Evolutionary conservation across 257 asterid species (phyloP).

Genomic region (Capsicum rhomboideum): DNA sequence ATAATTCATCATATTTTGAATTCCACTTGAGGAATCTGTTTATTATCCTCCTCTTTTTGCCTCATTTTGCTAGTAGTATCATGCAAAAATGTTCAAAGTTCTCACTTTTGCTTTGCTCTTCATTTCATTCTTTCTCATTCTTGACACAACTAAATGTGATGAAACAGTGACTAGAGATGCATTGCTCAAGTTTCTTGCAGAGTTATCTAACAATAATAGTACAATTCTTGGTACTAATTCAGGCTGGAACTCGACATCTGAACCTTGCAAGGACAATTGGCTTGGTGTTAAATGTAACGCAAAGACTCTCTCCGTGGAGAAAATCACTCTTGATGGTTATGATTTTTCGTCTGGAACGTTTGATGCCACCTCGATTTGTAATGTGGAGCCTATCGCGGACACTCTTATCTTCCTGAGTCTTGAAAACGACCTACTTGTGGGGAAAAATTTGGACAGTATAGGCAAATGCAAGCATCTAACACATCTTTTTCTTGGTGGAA

Average conservation of each 20-base stretch:
- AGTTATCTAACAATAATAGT: constrained; percentile 26
- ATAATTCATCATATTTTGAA: not conserved
- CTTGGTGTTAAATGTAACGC: constrained; percentile 35
- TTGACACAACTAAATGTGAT: constrained; percentile 11
- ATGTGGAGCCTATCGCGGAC: constrained; percentile 13
- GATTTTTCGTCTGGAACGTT: constrained; percentile 28
- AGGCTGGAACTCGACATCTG: constrained; percentile 47
- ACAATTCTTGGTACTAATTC: not conserved
- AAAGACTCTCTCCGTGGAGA: constrained; percentile 3
- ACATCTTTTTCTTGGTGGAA: constrained; percentile 21
- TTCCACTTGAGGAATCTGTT: not conserved
- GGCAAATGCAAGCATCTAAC: constrained; percentile 37
- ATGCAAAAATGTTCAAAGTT: constrained; percentile 25
- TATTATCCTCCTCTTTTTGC: not conserved
- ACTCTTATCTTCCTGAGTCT: constrained; percentile 27
- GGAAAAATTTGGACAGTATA: constrained; percentile 28
- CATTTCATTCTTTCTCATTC: constrained; percentile 19
- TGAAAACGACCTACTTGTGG: constrained; percentile 20
- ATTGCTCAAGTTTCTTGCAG: constrained; percentile 26
- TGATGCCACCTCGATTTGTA: constrained; percentile 34
- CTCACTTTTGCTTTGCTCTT: constrained; percentile 12
- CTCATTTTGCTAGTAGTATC: not conserved
- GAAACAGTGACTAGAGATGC: constrained; percentile 20
- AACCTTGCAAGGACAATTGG: constrained; percentile 41
- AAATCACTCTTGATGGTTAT: constrained; percentile 27